phyloP scores from a whole-genome alignment of 176 grass and related monocot genomes.

The Triticum timopheevii region DNA sequence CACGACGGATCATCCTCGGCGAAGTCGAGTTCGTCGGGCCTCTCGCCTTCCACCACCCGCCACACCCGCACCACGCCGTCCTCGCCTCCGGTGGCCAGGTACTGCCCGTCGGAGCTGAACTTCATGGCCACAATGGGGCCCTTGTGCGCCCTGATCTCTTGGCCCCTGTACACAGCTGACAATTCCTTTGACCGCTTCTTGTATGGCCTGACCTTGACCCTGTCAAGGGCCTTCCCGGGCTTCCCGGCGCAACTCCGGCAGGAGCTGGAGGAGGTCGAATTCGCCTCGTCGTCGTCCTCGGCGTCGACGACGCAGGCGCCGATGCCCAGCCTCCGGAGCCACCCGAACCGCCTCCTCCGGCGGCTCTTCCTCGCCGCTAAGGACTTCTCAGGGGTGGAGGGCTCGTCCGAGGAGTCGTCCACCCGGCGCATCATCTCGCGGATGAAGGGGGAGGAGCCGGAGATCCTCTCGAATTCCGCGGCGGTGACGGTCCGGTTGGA shows the following conservation, averaged over 20 bases:
- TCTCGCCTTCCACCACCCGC: slow-evolving; percentile 57
- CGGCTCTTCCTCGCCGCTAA: slow-evolving; percentile 17
- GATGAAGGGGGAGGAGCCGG: slow-evolving; percentile 66
- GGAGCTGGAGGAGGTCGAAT: slow-evolving; percentile 46
- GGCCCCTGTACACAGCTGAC: slow-evolving; percentile 73
- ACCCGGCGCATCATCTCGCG: slow-evolving; percentile 70
- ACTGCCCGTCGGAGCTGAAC: slow-evolving; percentile 70
- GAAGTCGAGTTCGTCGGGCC: slow-evolving; percentile 38
- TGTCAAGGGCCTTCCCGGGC: slow-evolving; percentile 15
- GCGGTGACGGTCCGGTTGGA: slow-evolving; percentile 58
- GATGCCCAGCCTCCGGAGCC: slow-evolving; percentile 74
- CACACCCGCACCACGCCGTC: slow-evolving; percentile 79
- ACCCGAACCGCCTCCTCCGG: slow-evolving; percentile 41
- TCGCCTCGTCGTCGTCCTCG: slow-evolving; percentile 35
- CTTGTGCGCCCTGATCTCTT: slow-evolving; percentile 78
- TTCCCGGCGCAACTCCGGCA: slow-evolving; percentile 29
- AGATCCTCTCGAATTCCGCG: slow-evolving; percentile 59
- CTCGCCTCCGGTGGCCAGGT: slow-evolving; percentile 84
- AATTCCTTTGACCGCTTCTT: slow-evolving; percentile 78
- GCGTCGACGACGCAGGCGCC: slow-evolving; percentile 38
- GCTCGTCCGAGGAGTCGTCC: slow-evolving; percentile 37
- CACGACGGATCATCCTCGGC: slow-evolving; percentile 66
- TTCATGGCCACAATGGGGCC: slow-evolving; percentile 73
- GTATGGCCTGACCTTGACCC: slow-evolving; percentile 61
- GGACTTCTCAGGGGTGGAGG: slow-evolving; percentile 30